Evolutionary conservation across 2,329 filamentous ascomycete genomes (phyloP), one percentile per base, ranked within the genome.

Genomic region (Cladosporium sp.): DNA sequence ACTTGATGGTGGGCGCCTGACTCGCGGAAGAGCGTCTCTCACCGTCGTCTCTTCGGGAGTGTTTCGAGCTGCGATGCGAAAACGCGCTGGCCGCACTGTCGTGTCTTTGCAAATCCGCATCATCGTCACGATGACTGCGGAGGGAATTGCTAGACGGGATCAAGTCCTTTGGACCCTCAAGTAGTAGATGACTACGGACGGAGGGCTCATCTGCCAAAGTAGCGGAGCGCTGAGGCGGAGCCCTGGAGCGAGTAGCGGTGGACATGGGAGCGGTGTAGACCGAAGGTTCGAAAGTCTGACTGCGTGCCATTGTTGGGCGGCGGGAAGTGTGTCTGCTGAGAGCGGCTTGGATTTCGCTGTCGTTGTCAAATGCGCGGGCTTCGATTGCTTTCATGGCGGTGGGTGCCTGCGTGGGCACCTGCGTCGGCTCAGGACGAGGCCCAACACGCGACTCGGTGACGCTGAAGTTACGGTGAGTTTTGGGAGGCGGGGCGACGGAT

Each of bases 301-400:
- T 63, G 13, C 61, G 50, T 12, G 52, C 51, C 11, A 59, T 55
- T 19, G 44, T 47, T 3, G 57, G 55, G 8, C 59, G 59, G 9
- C 59, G 54, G 20, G 54, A 49, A 11, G 56, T 59, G 40, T 60
- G 56, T 5, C 61, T 53, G 24, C 55, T 57, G 20, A 63, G 51
- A 13, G 52, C 54, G 30, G 61, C 58, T 29, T 58, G 54, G 4
- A 64, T 43, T 12, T 60, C 60, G 19, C 54, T 57, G 29, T 63
- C 60, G 4, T 60, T 52, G 34, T 55, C 51, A 34, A 47, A 43
- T 7, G 41, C 37, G 18, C 45, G 45, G 3, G 69, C 64, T 55
- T 73, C 71, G 47, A 74, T 70, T 38, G 72, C 69, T 38, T 62
- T 64, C 50, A 61, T 58, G 2, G 55, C 55, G 27, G 56, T 57